A percentile compares a stretch with the other conserved stretches of the same genome.
These are phyloP conservation scores for Vitis amurensis DNA, from an alignment of 164 flowering plant species.

Conservation along the genomic window DNA sequence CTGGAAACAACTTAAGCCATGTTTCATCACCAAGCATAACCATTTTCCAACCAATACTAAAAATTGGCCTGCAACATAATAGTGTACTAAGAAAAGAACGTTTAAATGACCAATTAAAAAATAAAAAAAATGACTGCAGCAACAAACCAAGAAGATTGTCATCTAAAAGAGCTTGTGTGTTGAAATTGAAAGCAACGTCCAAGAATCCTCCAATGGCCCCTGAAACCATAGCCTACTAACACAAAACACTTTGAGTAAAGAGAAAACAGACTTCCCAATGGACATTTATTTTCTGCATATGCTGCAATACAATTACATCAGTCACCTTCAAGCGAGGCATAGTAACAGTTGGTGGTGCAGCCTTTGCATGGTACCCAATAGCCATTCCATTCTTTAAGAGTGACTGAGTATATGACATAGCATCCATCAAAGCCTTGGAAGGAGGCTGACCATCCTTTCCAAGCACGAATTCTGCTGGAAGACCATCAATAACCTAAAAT, in stretches of 20 bases:
- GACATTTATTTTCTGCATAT: neutral
- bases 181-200: conserved; percentile 92
- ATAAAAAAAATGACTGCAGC: neutral
- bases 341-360: conserved; percentile 97
- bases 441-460: conserved; percentile 82
- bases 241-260: conserved; percentile 7
- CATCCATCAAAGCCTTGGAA: conserved; percentile 45
- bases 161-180: conserved; percentile 86
- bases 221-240: conserved; percentile 83
- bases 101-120: neutral
- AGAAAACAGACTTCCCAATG: neutral
- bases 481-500: conserved; percentile 94
- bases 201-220: conserved; percentile 92
- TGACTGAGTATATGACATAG: conserved; percentile 93
- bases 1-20: conserved; percentile 96
- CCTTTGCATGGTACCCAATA: conserved; percentile 86
- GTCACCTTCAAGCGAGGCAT: conserved; percentile 96
- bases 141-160: conserved; percentile 89
- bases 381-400: conserved; percentile 67
- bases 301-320: neutral
- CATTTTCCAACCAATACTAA: conserved; percentile 77
- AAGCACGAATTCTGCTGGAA: conserved; percentile 95
- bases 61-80: conserved; percentile 60
- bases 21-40: conserved; percentile 98
- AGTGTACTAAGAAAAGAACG: neutral